A percentile compares a stretch with the other conserved stretches of the same genome.
These are phyloP conservation scores for Phialocephala subalpina DNA, from an alignment of 2,329 filamentous ascomycete species.

Conservation along the genomic window DNA sequence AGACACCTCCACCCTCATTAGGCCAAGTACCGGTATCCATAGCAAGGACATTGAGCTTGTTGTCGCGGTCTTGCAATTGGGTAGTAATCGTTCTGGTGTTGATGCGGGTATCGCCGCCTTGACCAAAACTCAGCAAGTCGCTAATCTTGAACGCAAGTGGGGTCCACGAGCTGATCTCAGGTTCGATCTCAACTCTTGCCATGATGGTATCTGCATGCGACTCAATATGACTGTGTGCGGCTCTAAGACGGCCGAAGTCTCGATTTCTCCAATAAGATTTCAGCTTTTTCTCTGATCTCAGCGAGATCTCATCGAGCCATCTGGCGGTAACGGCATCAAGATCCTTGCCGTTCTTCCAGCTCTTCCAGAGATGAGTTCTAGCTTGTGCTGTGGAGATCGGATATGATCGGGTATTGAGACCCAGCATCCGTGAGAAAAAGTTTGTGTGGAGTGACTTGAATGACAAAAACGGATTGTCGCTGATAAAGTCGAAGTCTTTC, in stretches of 20 bases:
- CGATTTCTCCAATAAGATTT: slow-evolving; percentile 50
- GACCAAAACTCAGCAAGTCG: slow-evolving; percentile 49
- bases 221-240: slow-evolving; percentile 52
- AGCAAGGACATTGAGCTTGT: slow-evolving; percentile 52
- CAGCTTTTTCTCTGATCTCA: slow-evolving; percentile 50
- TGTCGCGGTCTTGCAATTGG: slow-evolving; percentile 48
- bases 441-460: slow-evolving; percentile 48
- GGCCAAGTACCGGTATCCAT: slow-evolving; percentile 41
- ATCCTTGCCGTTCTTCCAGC: slow-evolving; percentile 53
- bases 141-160: slow-evolving; percentile 47
- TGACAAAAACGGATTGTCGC: slow-evolving; percentile 60
- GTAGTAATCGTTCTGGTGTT: slow-evolving; percentile 48
- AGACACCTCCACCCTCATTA: slow-evolving; percentile 53
- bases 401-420: slow-evolving; percentile 47
- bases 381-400: slow-evolving; percentile 53
- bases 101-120: slow-evolving; percentile 47
- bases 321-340: slow-evolving; percentile 56
- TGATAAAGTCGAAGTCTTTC: slow-evolving; percentile 50
- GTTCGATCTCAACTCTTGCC: slow-evolving; percentile 45
- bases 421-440: slow-evolving; percentile 44
- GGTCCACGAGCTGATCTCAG: slow-evolving; percentile 44
- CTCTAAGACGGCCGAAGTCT: slow-evolving; percentile 48
- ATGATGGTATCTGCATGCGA: slow-evolving; percentile 44
- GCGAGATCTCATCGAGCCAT: slow-evolving; percentile 55
- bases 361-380: slow-evolving; percentile 54